These are phyloP conservation scores for Leavenworthia alabamica DNA, from an alignment of 345 rosid species.

Conservation along the genomic window DNA sequence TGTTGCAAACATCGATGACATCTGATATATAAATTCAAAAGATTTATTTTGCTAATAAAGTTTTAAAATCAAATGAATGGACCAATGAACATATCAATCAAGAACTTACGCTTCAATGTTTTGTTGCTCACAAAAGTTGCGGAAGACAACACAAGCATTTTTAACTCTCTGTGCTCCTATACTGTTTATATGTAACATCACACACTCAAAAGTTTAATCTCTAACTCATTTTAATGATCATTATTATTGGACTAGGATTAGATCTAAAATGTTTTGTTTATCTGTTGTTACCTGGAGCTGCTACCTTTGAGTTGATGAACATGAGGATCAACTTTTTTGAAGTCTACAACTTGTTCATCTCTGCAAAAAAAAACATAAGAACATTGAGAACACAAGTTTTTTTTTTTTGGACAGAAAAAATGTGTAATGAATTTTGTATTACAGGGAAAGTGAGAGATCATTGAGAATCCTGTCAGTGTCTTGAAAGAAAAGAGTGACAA, in stretches of 20 bases:
- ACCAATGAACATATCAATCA: background rate
- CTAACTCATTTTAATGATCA: background rate
- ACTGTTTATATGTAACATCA: constrained; percentile 41
- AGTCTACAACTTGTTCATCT: constrained; percentile 68
- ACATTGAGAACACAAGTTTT: background rate
- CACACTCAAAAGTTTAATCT: constrained; percentile 2
- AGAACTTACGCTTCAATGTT: constrained; percentile 67
- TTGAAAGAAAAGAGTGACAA: constrained; percentile 82
- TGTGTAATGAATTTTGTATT: constrained; percentile 19
- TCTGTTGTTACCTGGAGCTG: constrained; percentile 67
- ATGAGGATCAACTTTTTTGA: constrained; percentile 78
- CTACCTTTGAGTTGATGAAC: constrained; percentile 98
- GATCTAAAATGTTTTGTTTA: background rate
- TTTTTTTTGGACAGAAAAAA: background rate
- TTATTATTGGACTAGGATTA: background rate
- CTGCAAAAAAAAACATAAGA: constrained; percentile 27
- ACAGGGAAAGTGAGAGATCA: constrained; percentile 76
- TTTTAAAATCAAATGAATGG: background rate
- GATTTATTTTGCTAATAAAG: background rate
- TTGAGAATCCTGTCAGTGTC: constrained; percentile 84
- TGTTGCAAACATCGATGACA: constrained; percentile 78
- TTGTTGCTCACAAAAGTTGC: constrained; percentile 73
- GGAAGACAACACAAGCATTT: constrained; percentile 75
- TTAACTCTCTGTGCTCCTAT: constrained; percentile 87
- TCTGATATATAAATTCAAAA: constrained; percentile 36